Base-by-base conservation (phyloP, 768 basidiomycete species). In the Chlorophyllum brunneum region DNA sequence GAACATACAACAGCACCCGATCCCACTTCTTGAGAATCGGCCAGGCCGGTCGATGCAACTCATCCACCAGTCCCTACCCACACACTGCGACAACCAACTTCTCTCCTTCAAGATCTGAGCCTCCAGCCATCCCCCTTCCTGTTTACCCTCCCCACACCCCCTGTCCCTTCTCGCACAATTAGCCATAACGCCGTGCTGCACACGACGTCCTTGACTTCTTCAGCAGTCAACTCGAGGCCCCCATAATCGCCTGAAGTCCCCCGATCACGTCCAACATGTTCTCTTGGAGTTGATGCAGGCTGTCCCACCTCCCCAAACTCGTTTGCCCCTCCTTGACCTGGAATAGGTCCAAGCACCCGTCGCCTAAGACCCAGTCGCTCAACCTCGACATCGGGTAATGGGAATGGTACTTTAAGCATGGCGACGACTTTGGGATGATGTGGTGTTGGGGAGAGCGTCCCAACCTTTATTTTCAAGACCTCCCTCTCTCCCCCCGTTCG, bases 351-450 rank as follows among this genome's bases (percentile, higher is more conserved):
- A 23, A 20, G 43, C 15, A 20, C 7, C 29, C 88, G 73, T 57
- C 76, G 79, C 29, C 79, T 70, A 20, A 83, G 67, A 10, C 65
- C 65, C 70, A 85, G 71, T 43, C 65, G 69, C 59, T 87, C 83
- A 18, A 95, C 75, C 56, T 87, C 82, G 16, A 97, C 74, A 53
- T 94, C 87, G 0, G 92, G 86, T 1, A 97, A 77, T 0, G 91
- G 87, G 70, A 88, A 94, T 22, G 95, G 92, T 47, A 95, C 81
- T 66, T 93, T 93, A 59, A 98, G 77, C 71, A 94, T 83, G 31
- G 85, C 87, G 37, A 98, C 88, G 18, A 98, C 88, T 64, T 95
- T 93, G 7, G 95, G 95, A 67, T 98, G 95, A 65, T 98, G 94
- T 20, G 94, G 95, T 6, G 92, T 92, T 20, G 95, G 95, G 10